These are phyloP conservation scores for Begonia fuchsioides DNA, from an alignment of 306 rosid genomes.

Conservation along the genomic window DNA sequence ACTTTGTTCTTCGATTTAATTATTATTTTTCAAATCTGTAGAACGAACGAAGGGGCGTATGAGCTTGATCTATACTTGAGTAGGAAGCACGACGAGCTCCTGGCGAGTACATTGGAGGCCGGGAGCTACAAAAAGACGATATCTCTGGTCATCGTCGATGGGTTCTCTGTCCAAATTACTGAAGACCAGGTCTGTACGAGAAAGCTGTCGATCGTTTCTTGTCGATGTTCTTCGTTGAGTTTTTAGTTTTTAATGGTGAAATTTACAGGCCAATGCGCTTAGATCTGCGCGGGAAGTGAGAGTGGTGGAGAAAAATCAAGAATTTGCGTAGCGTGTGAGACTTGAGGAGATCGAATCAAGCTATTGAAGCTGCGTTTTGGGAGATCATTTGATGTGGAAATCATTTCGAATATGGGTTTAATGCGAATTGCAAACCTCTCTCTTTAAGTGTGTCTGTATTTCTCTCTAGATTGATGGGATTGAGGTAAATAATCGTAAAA, in stretches of 20 bases:
- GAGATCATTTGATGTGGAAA: no score
- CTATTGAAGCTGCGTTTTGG: no score
- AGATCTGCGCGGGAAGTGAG: slow-evolving; percentile 86
- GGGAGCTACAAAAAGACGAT: slow-evolving; percentile 56
- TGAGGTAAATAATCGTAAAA: no score
- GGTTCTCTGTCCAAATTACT: slow-evolving; percentile 52
- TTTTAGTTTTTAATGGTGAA: slow-evolving; percentile 4
- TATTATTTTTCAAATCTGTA: background rate
- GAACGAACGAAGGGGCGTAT: slow-evolving; percentile 34
- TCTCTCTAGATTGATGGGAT: no score
- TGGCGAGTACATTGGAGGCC: slow-evolving; percentile 39
- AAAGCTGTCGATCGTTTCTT: no score
- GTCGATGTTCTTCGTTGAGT: background rate
- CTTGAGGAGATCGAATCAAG: background rate
- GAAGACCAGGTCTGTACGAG: slow-evolving; percentile 38
- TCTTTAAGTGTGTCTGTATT: background rate
- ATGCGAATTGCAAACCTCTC: no score
- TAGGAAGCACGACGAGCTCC: slow-evolving; percentile 62
- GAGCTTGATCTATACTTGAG: slow-evolving; percentile 67
- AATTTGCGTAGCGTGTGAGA: slow-evolving; percentile 12
- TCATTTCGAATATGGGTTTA: no score
- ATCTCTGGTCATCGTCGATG: slow-evolving; percentile 83
- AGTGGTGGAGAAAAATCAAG: slow-evolving; percentile 77
- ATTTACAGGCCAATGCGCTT: slow-evolving; percentile 55
- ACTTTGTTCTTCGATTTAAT: background rate